A percentile compares a stretch with the other conserved stretches of the same genome.
Evolutionary conservation across 164 flowering plant genomes (phyloP).

Genomic region (Dillenia suffruticosa): DNA sequence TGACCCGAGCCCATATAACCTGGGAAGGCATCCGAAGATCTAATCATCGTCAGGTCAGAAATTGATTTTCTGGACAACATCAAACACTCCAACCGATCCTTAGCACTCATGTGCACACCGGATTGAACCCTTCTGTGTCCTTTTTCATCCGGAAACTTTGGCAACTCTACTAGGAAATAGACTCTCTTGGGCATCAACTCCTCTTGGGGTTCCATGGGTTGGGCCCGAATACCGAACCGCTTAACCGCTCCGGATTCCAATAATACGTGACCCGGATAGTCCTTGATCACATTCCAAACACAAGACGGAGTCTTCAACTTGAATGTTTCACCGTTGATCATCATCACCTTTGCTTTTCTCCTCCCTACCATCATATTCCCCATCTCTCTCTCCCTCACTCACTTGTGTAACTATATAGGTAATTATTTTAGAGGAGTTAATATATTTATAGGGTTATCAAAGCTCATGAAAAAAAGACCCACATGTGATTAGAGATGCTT

Average conservation of each 20-base stretch:
- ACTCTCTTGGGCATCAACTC: conserved; percentile 36
- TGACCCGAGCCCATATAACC: conserved; percentile 9
- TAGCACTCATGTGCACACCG: conserved; percentile 47
- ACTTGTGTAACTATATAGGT: no score
- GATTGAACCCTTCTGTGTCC: conserved; percentile 31
- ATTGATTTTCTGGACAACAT: conserved; percentile 37
- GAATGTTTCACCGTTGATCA: conserved; percentile 41
- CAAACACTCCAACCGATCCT: conserved; percentile 52
- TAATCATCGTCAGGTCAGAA: conserved; percentile 32
- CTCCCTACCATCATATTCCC: conserved; percentile 47
- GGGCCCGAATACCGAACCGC: conserved; percentile 46
- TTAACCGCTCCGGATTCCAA: conserved; percentile 46
- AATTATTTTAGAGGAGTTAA: no score
- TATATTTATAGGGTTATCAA: no score
- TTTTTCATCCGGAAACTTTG: conserved; percentile 23
- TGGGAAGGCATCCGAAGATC: not conserved
- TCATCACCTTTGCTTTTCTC: conserved; percentile 49
- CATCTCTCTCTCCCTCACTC: conserved; percentile 15
- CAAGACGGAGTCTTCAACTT: conserved; percentile 42
- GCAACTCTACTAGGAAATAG: conserved; percentile 49
- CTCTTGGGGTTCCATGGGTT: conserved; percentile 38
- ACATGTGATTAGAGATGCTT: no score
- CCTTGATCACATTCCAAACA: conserved; percentile 30
- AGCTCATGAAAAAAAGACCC: no score
- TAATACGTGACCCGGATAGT: conserved; percentile 44